These are phyloP conservation scores for Macrocybe gigantea DNA, from an alignment of 768 basidiomycete species.

Conservation along the genomic window DNA sequence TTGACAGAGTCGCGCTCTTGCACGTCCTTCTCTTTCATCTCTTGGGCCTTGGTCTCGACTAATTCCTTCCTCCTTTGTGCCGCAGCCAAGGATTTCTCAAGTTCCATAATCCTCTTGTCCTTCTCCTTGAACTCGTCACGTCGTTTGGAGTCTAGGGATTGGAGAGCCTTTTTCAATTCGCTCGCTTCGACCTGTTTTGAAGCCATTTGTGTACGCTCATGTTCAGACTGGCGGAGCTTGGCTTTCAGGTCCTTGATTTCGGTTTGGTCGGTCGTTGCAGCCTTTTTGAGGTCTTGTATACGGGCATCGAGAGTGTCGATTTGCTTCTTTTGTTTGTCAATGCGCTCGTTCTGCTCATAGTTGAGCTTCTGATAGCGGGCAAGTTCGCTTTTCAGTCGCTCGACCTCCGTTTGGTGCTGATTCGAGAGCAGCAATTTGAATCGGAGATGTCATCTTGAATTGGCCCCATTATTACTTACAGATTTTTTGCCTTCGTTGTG, in stretches of 20 bases:
- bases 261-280: slow-evolving; percentile 39
- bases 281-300: slow-evolving; percentile 55
- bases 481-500: slow-evolving; percentile 61
- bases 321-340: slow-evolving; percentile 62
- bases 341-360: slow-evolving; percentile 44
- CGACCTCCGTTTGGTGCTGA: slow-evolving; percentile 59
- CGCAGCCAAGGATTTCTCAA: slow-evolving; percentile 42
- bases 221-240: slow-evolving; percentile 53
- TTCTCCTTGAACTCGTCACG: slow-evolving; percentile 50
- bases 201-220: slow-evolving; percentile 46
- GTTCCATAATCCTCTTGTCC: slow-evolving; percentile 47
- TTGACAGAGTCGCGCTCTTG: slow-evolving; percentile 30
- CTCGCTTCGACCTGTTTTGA: slow-evolving; percentile 45
- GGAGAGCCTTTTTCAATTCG: slow-evolving; percentile 46
- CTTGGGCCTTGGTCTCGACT: slow-evolving; percentile 37
- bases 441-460: neutral
- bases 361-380: slow-evolving; percentile 38
- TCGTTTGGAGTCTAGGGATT: slow-evolving; percentile 41
- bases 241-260: slow-evolving; percentile 59
- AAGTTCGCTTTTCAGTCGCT: slow-evolving; percentile 53
- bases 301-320: slow-evolving; percentile 50
- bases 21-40: slow-evolving; percentile 36
- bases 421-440: neutral
- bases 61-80: slow-evolving; percentile 50
- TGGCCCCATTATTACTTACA: slow-evolving; percentile 29